Evolutionary conservation across 2,329 filamentous ascomycete genomes (phyloP).

Genomic region (Fusarium veterinarium): DNA sequence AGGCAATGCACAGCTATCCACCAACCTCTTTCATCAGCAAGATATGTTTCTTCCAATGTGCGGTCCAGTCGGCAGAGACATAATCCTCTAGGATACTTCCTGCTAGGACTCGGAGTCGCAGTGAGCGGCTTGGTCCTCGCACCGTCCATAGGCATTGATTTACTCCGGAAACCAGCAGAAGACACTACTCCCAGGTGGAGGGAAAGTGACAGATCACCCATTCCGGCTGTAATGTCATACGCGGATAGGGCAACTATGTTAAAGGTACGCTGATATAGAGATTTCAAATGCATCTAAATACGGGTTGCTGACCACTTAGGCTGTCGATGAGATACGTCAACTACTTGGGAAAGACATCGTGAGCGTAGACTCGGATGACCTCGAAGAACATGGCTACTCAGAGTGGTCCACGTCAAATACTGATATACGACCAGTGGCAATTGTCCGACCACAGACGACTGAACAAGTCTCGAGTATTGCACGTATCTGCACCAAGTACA

Average conservation of each 20-base stretch:
- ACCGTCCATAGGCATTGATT: background rate
- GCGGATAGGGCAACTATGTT: background rate
- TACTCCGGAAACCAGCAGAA: background rate
- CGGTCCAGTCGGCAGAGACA: background rate
- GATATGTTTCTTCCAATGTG: background rate
- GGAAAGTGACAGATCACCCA: background rate
- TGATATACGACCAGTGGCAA: conserved; percentile 68
- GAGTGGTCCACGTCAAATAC: conserved; percentile 54
- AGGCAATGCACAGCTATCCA: accelerated
- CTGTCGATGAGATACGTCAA: background rate
- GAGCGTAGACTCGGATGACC: conserved; percentile 68
- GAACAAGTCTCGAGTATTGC: conserved; percentile 73
- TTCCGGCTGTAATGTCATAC: background rate
- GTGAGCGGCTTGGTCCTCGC: background rate
- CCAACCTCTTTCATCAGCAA: background rate
- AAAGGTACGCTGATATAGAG: background rate
- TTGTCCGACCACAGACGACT: conserved; percentile 73
- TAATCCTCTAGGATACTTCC: background rate
- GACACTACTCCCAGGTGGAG: background rate
- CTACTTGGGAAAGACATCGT: conserved; percentile 65
- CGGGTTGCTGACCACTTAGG: background rate
- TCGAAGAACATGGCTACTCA: conserved; percentile 54
- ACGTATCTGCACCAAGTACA: conserved; percentile 69
- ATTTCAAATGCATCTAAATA: accelerated
- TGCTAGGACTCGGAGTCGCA: background rate